These are phyloP conservation scores for Piper longum DNA, from an alignment of 164 flowering plant species.

Conservation along the genomic window DNA sequence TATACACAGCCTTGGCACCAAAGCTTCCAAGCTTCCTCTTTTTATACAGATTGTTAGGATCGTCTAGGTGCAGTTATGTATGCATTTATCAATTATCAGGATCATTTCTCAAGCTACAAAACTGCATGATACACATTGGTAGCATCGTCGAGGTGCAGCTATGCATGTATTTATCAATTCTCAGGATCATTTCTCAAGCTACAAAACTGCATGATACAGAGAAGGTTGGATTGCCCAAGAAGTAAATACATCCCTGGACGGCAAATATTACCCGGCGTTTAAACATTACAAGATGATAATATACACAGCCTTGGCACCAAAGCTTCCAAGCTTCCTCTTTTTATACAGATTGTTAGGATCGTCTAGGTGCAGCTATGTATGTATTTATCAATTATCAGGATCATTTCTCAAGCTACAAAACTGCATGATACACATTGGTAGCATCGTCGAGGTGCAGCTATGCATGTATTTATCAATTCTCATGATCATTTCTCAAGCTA, in stretches of 20 bases:
- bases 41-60: too few relatives aligned
- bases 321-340: background rate
- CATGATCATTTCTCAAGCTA: conserved; percentile 1
- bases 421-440: too few relatives aligned
- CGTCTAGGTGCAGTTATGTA: background rate
- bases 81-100: background rate
- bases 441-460: background rate
- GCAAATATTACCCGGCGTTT: too few relatives aligned
- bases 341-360: too few relatives aligned
- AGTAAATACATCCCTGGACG: background rate
- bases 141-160: background rate
- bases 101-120: too few relatives aligned
- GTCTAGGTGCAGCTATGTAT: background rate
- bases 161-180: background rate
- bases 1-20: too few relatives aligned
- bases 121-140: too few relatives aligned
- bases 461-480: background rate
- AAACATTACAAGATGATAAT: too few relatives aligned
- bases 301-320: too few relatives aligned
- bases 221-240: background rate
- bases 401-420: too few relatives aligned
- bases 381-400: background rate
- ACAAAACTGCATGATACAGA: conserved; percentile 5
- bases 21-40: background rate
- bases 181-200: background rate